These are phyloP conservation scores for Ilex paraguariensis DNA, from an alignment of 305 asterid genomes.

Conservation along the genomic window DNA sequence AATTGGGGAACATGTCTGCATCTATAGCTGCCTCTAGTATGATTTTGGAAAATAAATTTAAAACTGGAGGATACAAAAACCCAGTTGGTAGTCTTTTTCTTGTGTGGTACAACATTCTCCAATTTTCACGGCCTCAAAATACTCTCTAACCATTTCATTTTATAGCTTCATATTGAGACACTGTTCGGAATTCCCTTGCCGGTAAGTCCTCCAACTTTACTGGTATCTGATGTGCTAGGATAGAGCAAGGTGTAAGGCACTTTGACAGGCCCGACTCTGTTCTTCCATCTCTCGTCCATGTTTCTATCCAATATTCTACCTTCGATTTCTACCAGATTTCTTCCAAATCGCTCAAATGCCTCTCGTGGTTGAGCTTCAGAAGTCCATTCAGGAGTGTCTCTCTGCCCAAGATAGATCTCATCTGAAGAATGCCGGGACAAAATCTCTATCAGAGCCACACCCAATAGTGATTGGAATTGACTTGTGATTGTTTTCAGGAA, in stretches of 20 bases:
- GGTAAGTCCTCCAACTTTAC: constrained; percentile 33
- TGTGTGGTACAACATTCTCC: no score
- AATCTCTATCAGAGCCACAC: constrained; percentile 73
- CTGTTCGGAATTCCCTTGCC: constrained; percentile 55
- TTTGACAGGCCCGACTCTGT: constrained; percentile 16
- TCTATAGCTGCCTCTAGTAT: no score
- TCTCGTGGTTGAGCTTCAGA: constrained; percentile 32
- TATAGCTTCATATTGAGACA: constrained; percentile 24
- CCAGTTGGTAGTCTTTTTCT: no score
- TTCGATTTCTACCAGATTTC: constrained; percentile 41
- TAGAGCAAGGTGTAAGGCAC: constrained; percentile 41
- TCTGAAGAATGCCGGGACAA: constrained; percentile 79
- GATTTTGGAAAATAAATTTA: no score
- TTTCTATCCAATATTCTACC: constrained; percentile 18
- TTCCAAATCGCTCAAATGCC: constrained; percentile 46
- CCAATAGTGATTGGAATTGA: constrained; percentile 76
- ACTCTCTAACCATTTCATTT: no score
- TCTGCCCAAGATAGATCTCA: constrained; percentile 74
- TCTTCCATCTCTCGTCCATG: constrained; percentile 3
- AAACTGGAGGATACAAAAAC: no score
- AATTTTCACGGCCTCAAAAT: no score
- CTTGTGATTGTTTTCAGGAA: constrained; percentile 79
- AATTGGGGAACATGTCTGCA: no score
- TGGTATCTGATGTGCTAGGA: constrained; percentile 30
- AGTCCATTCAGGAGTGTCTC: constrained; percentile 56